phyloP scores from a whole-genome alignment of 139 green algal genomes.

The Nannochloris sp. region DNA sequence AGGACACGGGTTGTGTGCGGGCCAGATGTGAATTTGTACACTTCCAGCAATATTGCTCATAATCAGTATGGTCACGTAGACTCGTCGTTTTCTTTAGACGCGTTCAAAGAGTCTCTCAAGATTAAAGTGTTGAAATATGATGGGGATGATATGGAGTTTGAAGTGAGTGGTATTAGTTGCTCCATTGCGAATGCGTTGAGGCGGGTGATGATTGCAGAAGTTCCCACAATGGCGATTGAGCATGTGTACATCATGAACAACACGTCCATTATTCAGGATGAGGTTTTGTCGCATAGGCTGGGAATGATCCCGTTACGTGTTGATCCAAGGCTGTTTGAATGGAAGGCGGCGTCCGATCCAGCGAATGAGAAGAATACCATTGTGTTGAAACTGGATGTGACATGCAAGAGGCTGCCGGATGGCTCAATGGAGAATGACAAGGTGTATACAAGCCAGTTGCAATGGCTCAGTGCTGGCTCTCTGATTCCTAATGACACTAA shows the following conservation, averaged over 20 bases:
- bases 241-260: conserved; percentile 98
- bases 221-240: conserved; percentile 95
- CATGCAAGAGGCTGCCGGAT: conserved; percentile 33
- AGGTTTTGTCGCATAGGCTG: conserved; percentile 87
- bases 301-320: conserved; percentile 80
- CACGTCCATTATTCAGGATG: conserved; percentile 87
- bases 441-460: conserved; percentile 37
- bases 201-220: conserved; percentile 88
- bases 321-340: conserved; percentile 71
- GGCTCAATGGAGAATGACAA: conserved; percentile 30
- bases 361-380: conserved; percentile 61
- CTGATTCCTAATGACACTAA: conserved; percentile 80
- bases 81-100: conserved; percentile 56
- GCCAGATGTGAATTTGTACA: conserved; percentile 63
- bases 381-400: conserved; percentile 52
- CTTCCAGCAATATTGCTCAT: conserved; percentile 47
- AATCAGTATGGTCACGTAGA: conserved; percentile 65
- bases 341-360: conserved; percentile 14
- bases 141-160: conserved; percentile 73
- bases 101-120: conserved; percentile 54
- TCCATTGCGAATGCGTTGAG: conserved; percentile 85
- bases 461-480: conserved; percentile 79
- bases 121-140: conserved; percentile 37
- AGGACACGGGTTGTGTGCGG: conserved; percentile 59
- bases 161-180: conserved; percentile 69